phyloP scores from a whole-genome alignment of 2,329 filamentous ascomycete species.

The Fusarium hainanense region DNA sequence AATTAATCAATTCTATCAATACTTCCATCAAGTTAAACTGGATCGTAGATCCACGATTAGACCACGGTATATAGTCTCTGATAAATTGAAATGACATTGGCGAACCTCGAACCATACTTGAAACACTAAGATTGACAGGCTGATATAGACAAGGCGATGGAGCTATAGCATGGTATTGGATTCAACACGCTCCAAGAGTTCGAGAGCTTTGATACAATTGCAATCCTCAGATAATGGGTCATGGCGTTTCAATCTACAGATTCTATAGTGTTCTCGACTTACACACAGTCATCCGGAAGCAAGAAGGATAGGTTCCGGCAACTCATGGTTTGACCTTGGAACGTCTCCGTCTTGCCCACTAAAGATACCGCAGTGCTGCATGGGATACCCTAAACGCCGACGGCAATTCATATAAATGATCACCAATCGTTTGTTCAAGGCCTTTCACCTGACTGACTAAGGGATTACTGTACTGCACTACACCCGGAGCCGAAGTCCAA shows the following conservation, averaged over 20 bases:
- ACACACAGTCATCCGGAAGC: not conserved
- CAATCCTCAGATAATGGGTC: not conserved
- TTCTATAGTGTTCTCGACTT: not conserved
- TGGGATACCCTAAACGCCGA: conserved; percentile 11
- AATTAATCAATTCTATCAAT: not conserved
- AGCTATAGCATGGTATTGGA: not conserved
- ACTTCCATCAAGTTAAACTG: conserved; percentile 4
- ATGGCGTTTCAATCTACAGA: not conserved
- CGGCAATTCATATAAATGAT: not conserved
- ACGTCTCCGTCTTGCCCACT: not conserved
- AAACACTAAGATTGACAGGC: conserved; percentile 19
- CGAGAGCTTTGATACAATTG: not conserved
- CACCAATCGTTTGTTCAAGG: not conserved
- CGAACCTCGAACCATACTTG: conserved; percentile 5
- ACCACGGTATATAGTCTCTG: conserved; percentile 5
- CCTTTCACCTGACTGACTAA: not conserved
- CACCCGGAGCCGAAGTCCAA: conserved; percentile 16
- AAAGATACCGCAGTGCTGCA: not conserved
- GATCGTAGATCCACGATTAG: conserved; percentile 6
- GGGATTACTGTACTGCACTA: not conserved
- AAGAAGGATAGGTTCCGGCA: not conserved
- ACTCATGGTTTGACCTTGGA: not conserved
- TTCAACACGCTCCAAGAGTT: not conserved
- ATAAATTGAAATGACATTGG: not conserved
- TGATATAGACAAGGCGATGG: conserved; percentile 9